A percentile compares a stretch with the other conserved stretches of the same genome.
Conservation (phyloP, 176 grass and related monocot species). For the Oryza rufipogon region DNA sequence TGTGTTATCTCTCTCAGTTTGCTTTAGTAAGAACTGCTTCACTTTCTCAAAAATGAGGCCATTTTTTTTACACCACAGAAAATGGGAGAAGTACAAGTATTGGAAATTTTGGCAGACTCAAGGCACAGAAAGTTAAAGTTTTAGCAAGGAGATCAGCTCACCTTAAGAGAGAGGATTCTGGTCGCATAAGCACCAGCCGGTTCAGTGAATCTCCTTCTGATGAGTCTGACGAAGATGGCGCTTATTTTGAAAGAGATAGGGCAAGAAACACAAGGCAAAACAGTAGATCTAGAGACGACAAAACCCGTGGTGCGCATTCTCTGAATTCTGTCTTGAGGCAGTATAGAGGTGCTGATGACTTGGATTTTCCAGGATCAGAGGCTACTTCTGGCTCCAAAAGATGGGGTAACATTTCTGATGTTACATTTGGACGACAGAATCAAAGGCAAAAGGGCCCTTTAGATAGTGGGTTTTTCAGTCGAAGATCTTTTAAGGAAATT, state of each 20-base stretch:
- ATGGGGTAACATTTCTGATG: conserved; percentile 55
- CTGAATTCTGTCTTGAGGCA: conserved; percentile 37
- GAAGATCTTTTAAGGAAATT: conserved; percentile 68
- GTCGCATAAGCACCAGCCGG: neutral
- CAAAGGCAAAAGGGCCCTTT: conserved; percentile 37
- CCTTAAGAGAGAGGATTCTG: conserved; percentile 37
- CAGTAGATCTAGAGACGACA: conserved; percentile 24
- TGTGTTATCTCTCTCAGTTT: neutral
- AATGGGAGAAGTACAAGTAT: conserved; percentile 4
- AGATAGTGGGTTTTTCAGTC: conserved; percentile 81
- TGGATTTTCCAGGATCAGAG: neutral
- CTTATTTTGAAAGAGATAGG: conserved; percentile 25
- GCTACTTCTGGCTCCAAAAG: conserved; percentile 38
- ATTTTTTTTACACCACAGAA: conserved; percentile 50
- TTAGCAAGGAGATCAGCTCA: conserved; percentile 55
- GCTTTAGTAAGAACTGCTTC: neutral
- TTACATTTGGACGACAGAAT: conserved; percentile 29
- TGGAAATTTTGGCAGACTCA: conserved; percentile 64
- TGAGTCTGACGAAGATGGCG: conserved; percentile 22
- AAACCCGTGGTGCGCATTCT: conserved; percentile 23
- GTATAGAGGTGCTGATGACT: conserved; percentile 33
- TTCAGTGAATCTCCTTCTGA: neutral
- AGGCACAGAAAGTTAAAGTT: conserved; percentile 65
- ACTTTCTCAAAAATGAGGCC: conserved; percentile 3
- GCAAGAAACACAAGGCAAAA: neutral